Evolutionary conservation across 306 rosid species (phyloP).

Genomic region (Sphenostylis stenocarpa): DNA sequence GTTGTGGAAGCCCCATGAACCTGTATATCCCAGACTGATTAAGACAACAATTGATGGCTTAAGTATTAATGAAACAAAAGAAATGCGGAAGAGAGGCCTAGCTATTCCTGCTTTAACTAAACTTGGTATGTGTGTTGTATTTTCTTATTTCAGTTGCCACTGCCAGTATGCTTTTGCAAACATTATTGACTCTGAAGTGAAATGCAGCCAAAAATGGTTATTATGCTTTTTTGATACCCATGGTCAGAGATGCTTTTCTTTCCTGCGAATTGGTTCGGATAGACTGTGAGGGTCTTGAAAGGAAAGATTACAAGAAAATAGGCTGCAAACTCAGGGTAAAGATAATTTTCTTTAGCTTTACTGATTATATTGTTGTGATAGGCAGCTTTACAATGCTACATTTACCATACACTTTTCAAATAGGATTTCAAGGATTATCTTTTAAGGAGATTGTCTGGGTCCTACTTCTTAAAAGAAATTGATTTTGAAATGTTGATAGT

Average conservation of each 20-base stretch:
- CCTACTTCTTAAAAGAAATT: not conserved
- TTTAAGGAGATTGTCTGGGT: not conserved
- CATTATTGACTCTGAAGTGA: constrained; percentile 27
- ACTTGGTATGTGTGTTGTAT: constrained; percentile 53
- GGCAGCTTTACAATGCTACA: not conserved
- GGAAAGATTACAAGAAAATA: constrained; percentile 91
- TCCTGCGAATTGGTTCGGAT: constrained; percentile 71
- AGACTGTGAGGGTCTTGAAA: constrained; percentile 85
- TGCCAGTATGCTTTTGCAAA: not conserved
- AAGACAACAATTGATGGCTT: constrained; percentile 88
- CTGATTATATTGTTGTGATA: not conserved
- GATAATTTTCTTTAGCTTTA: not conserved
- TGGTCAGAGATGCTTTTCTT: constrained; percentile 94
- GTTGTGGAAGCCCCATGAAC: constrained; percentile 97
- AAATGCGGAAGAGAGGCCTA: constrained; percentile 84
- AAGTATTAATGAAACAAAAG: constrained; percentile 81
- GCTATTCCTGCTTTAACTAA: constrained; percentile 80
- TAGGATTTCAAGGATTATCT: not conserved
- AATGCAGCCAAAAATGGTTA: constrained; percentile 89
- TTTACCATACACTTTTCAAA: not conserved
- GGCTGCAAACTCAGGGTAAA: constrained; percentile 92
- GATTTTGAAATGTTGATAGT: not conserved
- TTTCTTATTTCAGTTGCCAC: constrained; percentile 11
- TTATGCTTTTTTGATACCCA: constrained; percentile 74
- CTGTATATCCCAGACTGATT: constrained; percentile 83